A percentile compares a stretch with the other conserved stretches of the same genome.
These are phyloP conservation scores for Clitoria ternatea DNA, from an alignment of 306 rosid species.

Conservation along the genomic window DNA sequence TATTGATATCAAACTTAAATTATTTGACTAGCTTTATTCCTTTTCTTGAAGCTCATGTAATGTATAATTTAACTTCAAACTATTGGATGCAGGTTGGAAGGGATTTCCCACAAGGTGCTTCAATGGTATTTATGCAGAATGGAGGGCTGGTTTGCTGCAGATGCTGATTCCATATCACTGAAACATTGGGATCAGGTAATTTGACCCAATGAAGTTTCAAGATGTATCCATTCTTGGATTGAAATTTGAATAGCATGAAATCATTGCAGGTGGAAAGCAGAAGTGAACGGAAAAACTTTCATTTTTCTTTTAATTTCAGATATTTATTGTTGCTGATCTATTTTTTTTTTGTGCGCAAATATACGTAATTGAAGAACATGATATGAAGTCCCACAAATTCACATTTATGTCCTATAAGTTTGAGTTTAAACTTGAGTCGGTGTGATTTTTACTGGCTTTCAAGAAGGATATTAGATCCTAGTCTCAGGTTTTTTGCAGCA, in stretches of 20 bases:
- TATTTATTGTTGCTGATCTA: neutral
- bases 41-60: slow-evolving; percentile 3
- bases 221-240: neutral
- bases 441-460: neutral
- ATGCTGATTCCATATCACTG: slow-evolving; percentile 83
- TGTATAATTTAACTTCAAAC: slow-evolving; percentile 6
- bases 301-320: neutral
- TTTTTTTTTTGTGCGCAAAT: neutral
- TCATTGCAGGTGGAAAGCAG: neutral
- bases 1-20: neutral
- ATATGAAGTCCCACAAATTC: neutral
- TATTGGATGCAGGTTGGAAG: slow-evolving; percentile 71
- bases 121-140: slow-evolving; percentile 98
- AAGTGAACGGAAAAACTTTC: neutral
- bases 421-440: slow-evolving; percentile 7
- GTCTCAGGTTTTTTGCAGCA: neutral
- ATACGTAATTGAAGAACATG: neutral
- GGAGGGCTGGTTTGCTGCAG: slow-evolving; percentile 99
- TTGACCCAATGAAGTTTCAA: neutral
- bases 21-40: neutral
- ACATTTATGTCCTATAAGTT: neutral
- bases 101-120: slow-evolving; percentile 80
- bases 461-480: slow-evolving; percentile 6
- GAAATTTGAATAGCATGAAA: neutral
- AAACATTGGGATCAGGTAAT: slow-evolving; percentile 95